Conservation (phyloP, 495 filamentous ascomycete genomes). For the Bathelium albidoporum region DNA sequence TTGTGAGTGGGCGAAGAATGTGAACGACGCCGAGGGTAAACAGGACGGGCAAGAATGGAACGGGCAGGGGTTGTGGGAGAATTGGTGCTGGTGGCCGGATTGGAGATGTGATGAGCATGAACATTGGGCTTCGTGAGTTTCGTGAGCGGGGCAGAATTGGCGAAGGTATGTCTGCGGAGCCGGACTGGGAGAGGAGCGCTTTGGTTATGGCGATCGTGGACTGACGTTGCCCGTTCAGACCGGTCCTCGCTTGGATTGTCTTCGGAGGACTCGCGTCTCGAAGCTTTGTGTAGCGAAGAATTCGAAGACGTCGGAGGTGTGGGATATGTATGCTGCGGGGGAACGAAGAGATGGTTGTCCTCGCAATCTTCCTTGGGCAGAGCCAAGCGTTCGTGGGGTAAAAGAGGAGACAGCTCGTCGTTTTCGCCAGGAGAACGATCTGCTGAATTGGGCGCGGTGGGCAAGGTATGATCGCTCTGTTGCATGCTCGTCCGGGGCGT, state of each 20-base stretch:
- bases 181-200: constrained; percentile 15
- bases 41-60: constrained; percentile 40
- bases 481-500: neutral
- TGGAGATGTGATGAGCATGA: constrained; percentile 64
- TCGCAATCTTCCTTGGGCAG: neutral
- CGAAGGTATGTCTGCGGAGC: constrained; percentile 35
- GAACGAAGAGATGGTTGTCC: neutral
- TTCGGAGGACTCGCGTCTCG: constrained; percentile 2
- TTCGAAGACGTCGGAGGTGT: constrained; percentile 22
- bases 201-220: neutral
- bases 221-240: neutral
- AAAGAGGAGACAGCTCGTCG: constrained; percentile 15
- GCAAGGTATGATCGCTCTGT: constrained; percentile 11
- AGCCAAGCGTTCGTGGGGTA: constrained; percentile 19
- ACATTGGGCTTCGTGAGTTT: constrained; percentile 56
- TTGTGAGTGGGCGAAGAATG: constrained; percentile 49
- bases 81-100: constrained; percentile 47
- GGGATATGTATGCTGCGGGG: constrained; percentile 19
- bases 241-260: constrained; percentile 4
- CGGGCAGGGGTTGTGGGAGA: constrained; percentile 44
- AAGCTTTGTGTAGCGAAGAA: neutral
- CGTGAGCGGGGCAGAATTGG: constrained; percentile 50
- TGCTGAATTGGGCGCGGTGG: constrained; percentile 18
- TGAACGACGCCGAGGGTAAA: constrained; percentile 29
- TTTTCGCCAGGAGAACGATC: constrained; percentile 4